Evolutionary conservation across 768 basidiomycete species (phyloP), one percentile per base, ranked within the genome.

Genomic region (Roridomyces roridus): DNA sequence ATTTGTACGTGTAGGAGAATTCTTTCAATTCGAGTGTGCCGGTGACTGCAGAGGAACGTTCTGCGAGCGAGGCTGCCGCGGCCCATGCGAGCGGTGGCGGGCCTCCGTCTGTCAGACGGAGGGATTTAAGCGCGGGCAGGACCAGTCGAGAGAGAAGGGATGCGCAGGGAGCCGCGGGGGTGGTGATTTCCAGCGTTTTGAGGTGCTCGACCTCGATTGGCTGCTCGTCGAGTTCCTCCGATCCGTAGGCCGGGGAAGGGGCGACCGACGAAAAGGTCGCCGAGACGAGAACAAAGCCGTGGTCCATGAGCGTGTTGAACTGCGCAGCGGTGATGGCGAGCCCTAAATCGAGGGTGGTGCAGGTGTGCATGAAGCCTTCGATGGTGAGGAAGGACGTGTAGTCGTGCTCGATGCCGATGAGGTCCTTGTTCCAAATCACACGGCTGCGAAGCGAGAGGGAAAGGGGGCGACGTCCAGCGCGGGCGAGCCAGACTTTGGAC

Each of bases 291-390:
- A 51, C 40, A 17, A 42, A 51, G 2, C 39, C 28, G 9, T 51
- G 11, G 18, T 29, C 4, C n/a, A 51, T 17, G 14, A 50, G 20
- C 5, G 23, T 20, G 9, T 41, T 7, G 28, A 51, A 11, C 11
- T 34, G 10, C 15, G 12, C 26, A 12, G 18, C 40, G 0, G 39
- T 7, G n/a, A 50, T 28, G 4, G 49, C 5, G 25, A 51, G 11
- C 28, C 41, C 10, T 3, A 51, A 21, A 18, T 51, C 40, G 20
- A 51, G 28, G 28, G 20, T 42, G 6, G 49, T 42, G 49, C 49
- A 51, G 5, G 28, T 26, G 10, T 51, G 49, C 40, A 51, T 15
- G 23, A 31, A 51, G 26, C 40, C 39, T 20, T 51, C 49, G 39
- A 51, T 29, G 12, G 29, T 34, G n/a, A 51, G 39, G 21, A 42